Evolutionary conservation across 805 yeast species (phyloP), one percentile per base, ranked within the genome.

Genomic region (Hanseniaspora lindneri): DNA sequence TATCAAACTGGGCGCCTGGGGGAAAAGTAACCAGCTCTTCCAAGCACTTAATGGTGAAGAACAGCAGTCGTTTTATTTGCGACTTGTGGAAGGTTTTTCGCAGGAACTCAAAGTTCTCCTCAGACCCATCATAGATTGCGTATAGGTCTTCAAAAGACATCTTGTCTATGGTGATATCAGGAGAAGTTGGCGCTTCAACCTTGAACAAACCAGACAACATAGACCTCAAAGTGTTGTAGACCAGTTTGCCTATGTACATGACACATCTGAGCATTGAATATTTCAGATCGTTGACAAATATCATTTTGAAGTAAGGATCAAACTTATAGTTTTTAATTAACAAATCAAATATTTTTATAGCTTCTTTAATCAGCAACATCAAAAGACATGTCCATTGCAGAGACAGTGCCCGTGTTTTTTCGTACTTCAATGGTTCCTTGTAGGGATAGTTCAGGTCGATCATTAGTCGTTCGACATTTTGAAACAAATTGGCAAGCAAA

Each of bases 121-220:
- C 34, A 28, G 14, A 19, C 11, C 32, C 32, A 20, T 40, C 25
- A 16, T n/a, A 40, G 13, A 28, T 19, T 6, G 4, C 16, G 27
- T 28, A 40, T 13, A 40, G 20, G 4, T 28, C 25, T 8, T 27
- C 43, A 40, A 40, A 40, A 11, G 24, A 10, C 4, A 40, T 40
- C 9, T 28, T 28, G 29, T 40, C 43, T 10, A 40, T 40, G 4
- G 33, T 9, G 8, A 11, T 3, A 6, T 40, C 17, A 11, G 25
- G 19, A 9, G 7, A 7, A 10, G 34, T 19, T 9, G 43, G 34
- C 8, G 4, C 25, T 11, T 40, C 24, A 3, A 28, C 11, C 19
- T 40, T 40, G 21, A 40, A 40, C n/a, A 40, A 28, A 3, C 43
- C 43, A 11, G 43, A 40, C 11, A 40, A 29, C n/a, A 17, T 40